phyloP scores from a whole-genome alignment of 2,329 filamentous ascomycete species.

The Apiospora kogelbergensis region DNA sequence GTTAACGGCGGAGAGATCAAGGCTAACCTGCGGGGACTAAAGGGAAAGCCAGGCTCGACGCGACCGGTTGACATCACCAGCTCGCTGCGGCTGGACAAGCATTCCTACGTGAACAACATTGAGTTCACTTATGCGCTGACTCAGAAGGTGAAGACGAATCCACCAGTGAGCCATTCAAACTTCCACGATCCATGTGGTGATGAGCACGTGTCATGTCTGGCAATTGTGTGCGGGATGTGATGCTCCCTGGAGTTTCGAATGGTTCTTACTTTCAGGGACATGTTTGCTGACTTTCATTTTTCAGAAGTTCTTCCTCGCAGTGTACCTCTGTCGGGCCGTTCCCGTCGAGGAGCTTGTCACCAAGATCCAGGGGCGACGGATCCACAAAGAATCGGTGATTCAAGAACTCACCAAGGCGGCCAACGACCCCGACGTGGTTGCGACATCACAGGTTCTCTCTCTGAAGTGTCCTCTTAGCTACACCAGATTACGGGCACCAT shows the following conservation, averaged over 20 bases:
- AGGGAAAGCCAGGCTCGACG: slow-evolving; percentile 94
- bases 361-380: slow-evolving; percentile 66
- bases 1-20: slow-evolving; percentile 87
- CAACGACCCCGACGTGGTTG: slow-evolving; percentile 83
- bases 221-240: neutral
- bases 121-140: slow-evolving; percentile 92
- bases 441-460: slow-evolving; percentile 85
- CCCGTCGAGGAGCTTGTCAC: slow-evolving; percentile 71
- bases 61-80: slow-evolving; percentile 88
- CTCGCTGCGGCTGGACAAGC: slow-evolving; percentile 66
- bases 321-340: slow-evolving; percentile 74
- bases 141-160: slow-evolving; percentile 62
- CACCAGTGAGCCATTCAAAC: slow-evolving; percentile 27
- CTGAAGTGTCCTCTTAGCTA: slow-evolving; percentile 92
- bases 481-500: slow-evolving; percentile 75
- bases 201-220: neutral
- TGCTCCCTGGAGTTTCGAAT: neutral
- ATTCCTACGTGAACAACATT: slow-evolving; percentile 72
- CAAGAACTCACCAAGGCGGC: slow-evolving; percentile 79
- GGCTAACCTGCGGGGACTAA: slow-evolving; percentile 89
- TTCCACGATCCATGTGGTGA: slow-evolving; percentile 18
- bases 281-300: slow-evolving; percentile 8
- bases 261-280: neutral
- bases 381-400: slow-evolving; percentile 80
- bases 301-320: slow-evolving; percentile 70